Base-by-base conservation (phyloP, 768 basidiomycete species). In the Hericium erinaceus region DNA sequence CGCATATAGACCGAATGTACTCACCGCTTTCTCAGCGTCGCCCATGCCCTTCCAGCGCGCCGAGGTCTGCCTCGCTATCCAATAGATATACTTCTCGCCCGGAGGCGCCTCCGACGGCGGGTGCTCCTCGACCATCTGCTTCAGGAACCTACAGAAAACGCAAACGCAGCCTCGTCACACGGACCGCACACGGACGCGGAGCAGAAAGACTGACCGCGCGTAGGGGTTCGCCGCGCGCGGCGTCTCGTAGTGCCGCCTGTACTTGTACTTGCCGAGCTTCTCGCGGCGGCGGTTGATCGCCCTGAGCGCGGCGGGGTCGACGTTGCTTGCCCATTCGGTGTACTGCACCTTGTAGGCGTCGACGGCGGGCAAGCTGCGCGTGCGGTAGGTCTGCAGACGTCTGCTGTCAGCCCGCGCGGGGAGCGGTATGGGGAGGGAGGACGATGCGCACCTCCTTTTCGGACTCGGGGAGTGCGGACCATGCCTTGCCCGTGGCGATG, bases 381-480 rank as follows among this genome's bases (percentile, higher is more conserved):
- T 3, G 44, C 6, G 44, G 16, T 46, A 46, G 2, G 16, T 15
- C 44, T 46, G 44, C 16, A 20, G 9, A 9, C 44, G 44, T 16
- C 44, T 3, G n/a, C 44, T 33, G 28, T 33, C 2, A 46, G 40
- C 5, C 1, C 40, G 15, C 40, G 40, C 40, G 40, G 15, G 40
- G 15, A 46, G 20, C 16, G 44, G n/a, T n/a, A n/a, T n/a, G n/a
- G 50, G 6, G 24, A 16, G 4, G 15, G 44, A 3, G 20, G n/a
- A 13, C 9, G 5, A 18, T 15, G 20, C 44, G 44, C 44, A 61
- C 62, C 55, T 58, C 50, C 26, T 61, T 63, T 8, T 61, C 62
- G 54, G 52, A 0, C 1, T 63, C 61, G 24, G 61, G 18, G 18
- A 61, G 7, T 2, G 33, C 40, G 12, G 16, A 22, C 61, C 61